phyloP scores from a whole-genome alignment of 441 rosid genomes.

The Pelargonium cotyledonis region DNA sequence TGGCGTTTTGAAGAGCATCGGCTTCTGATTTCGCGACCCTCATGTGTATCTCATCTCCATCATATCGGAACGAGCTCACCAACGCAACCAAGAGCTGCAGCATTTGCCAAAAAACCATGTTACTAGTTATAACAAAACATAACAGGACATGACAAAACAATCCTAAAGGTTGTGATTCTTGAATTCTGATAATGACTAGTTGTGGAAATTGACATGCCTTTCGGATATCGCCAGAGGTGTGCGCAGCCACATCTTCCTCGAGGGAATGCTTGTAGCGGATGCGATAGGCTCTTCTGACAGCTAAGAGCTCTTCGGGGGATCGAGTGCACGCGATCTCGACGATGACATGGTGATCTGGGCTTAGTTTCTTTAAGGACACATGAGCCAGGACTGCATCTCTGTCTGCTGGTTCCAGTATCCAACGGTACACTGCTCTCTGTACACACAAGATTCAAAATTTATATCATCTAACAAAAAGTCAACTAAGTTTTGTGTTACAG shows the following conservation, averaged over 20 bases:
- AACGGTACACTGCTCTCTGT: conserved; percentile 56
- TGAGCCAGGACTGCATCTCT: conserved; percentile 54
- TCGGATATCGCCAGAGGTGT: conserved; percentile 46
- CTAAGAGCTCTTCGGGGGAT: conserved; percentile 60
- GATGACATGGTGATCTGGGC: conserved; percentile 39
- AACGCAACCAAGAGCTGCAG: conserved; percentile 51
- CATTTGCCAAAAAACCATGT: background rate
- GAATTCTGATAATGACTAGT: too few species aligned
- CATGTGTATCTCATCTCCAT: conserved; percentile 42
- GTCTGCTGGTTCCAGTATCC: conserved; percentile 64
- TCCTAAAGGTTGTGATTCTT: too few species aligned
- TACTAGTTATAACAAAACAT: background rate
- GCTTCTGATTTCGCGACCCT: conserved; percentile 46
- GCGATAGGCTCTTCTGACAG: conserved; percentile 50
- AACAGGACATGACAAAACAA: too few species aligned
- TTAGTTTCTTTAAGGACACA: conserved; percentile 39
- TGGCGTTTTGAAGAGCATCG: conserved; percentile 39
- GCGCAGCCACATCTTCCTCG: conserved; percentile 66
- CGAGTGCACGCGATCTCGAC: conserved; percentile 42
- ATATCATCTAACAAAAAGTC: background rate
- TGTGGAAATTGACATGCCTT: conserved; percentile 39
- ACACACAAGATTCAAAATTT: too few species aligned
- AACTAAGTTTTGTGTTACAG: background rate
- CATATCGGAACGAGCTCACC: conserved; percentile 48
- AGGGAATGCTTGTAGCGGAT: conserved; percentile 53